These are phyloP conservation scores for Malassezia arunalokei DNA, from an alignment of 1,284 basidiomycete genomes.

Conservation along the genomic window DNA sequence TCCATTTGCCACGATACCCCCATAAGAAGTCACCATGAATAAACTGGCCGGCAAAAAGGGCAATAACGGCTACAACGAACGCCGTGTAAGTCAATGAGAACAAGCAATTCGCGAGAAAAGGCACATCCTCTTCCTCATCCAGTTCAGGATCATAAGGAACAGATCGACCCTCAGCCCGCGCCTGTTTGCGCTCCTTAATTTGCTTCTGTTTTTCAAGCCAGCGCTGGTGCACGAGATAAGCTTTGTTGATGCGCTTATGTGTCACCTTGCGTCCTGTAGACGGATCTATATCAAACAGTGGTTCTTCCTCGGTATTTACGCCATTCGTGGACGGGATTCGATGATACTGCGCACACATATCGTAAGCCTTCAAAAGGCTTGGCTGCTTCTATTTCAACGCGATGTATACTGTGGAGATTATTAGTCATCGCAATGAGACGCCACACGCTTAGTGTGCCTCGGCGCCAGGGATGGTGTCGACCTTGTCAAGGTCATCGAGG, in stretches of 20 bases:
- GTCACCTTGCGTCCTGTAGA: conserved; percentile 30
- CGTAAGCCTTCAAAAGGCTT: too few relatives aligned
- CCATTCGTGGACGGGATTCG: neutral
- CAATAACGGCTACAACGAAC: conserved; percentile 21
- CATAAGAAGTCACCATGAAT: conserved; percentile 36
- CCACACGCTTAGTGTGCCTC: conserved; percentile 3
- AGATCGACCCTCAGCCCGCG: conserved; percentile 1
- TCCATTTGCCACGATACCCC: conserved; percentile 42
- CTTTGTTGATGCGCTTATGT: conserved; percentile 35
- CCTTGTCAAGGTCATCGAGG: conserved; percentile 62
- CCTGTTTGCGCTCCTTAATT: conserved; percentile 17
- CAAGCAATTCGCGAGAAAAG: conserved; percentile 1
- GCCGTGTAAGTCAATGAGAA: conserved; percentile 12
- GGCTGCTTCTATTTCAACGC: neutral
- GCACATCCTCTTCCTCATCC: neutral
- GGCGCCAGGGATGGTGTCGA: conserved; percentile 39
- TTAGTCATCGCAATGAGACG: neutral
- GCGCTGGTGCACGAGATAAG: conserved; percentile 34
- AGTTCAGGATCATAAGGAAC: neutral
- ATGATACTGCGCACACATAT: neutral
- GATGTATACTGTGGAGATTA: neutral
- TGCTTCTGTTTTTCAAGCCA: conserved; percentile 30
- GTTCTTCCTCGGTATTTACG: neutral
- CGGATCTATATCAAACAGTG: conserved; percentile 22
- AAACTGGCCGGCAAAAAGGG: conserved; percentile 24